Base-by-base conservation (phyloP, 805 yeast species). In the Ogataea thermomethanolica region DNA sequence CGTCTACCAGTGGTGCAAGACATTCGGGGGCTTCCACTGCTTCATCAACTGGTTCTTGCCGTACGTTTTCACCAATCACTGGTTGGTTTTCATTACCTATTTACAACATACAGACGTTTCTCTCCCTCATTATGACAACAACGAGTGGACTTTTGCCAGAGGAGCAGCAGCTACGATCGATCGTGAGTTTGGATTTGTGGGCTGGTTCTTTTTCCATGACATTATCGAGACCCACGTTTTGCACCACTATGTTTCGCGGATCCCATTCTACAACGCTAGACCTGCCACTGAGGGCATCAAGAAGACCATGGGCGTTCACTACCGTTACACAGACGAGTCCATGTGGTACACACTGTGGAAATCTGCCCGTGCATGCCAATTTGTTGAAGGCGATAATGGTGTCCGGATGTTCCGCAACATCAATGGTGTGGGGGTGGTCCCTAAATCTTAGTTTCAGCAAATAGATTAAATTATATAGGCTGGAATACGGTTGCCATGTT, bases 111-210 rank as follows among this genome's bases (percentile, higher is more conserved):
- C 93, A 12, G 91, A 84, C 62, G 79, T 86, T 23, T 53, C 74
- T 11, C 72, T 87, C 72, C 90, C 95, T 23, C 95, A 86, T 64
- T 86, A 86, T 67, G 81, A 78, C 45, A 75, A 80, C 43, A 55
- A 65, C 28, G 81, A 80, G 62, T 86, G 95, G 95, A 85, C 74
- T 53, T 84, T 84, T 61, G 89, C 90, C 36, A 76, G 90, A 58
- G 95, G 95, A 51, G 95, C 95, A 23, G 90, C 93, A 41, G 85
- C 91, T 45, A 86, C 95, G 42, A 79, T 87, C 48, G 95, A 86
- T 65, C 73, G 95, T 58, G 79, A 84, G 58, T 83, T 84, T 59
- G 90, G 91, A 23, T 81, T 85, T 59, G 70, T 83, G 47, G 95
- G 95, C 43, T 70, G 76, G 59, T 76, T 76, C 72, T 69, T 84